A percentile compares a stretch with the other conserved stretches of the same genome.
These are phyloP conservation scores for Nemania sp. DNA, from an alignment of 2,329 filamentous ascomycete species.

Conservation along the genomic window DNA sequence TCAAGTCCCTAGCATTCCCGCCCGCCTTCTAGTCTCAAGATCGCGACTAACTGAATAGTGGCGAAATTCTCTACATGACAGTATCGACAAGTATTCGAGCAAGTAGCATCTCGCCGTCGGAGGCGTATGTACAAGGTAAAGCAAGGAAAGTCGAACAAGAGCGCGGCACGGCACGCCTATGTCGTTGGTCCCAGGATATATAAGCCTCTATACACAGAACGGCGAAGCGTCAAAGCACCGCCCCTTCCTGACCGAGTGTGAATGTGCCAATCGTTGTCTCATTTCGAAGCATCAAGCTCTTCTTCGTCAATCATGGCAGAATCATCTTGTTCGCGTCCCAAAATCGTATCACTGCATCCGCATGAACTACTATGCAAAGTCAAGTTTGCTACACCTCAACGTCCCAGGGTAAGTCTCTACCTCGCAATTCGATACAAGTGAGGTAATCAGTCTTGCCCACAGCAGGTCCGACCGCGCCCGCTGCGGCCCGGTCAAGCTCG, in stretches of 20 bases:
- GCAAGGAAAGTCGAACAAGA: background rate
- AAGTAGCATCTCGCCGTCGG: background rate
- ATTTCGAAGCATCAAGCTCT: conserved; percentile 4
- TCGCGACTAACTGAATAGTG: background rate
- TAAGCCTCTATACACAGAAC: conserved; percentile 1
- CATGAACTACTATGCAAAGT: background rate
- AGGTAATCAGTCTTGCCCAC: conserved; percentile 38
- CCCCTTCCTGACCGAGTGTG: too few species aligned
- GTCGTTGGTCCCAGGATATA: background rate
- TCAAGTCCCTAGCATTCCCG: too few species aligned
- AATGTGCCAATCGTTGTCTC: too few species aligned
- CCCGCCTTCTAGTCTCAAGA: too few species aligned
- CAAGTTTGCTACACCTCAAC: conserved; percentile 29
- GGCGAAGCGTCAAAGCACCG: background rate
- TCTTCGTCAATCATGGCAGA: conserved; percentile 15
- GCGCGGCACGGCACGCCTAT: background rate
- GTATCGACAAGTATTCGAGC: background rate
- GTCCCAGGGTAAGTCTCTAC: conserved; percentile 41
- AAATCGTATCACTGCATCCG: background rate
- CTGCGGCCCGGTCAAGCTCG: conserved; percentile 57
- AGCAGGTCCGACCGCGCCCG: conserved; percentile 27
- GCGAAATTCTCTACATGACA: background rate
- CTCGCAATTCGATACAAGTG: conserved; percentile 39
- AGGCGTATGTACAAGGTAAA: background rate
- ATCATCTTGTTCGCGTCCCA: background rate